These are phyloP conservation scores for Periglandula ipomoeae DNA, from an alignment of 2,329 filamentous ascomycete species.

Conservation along the genomic window DNA sequence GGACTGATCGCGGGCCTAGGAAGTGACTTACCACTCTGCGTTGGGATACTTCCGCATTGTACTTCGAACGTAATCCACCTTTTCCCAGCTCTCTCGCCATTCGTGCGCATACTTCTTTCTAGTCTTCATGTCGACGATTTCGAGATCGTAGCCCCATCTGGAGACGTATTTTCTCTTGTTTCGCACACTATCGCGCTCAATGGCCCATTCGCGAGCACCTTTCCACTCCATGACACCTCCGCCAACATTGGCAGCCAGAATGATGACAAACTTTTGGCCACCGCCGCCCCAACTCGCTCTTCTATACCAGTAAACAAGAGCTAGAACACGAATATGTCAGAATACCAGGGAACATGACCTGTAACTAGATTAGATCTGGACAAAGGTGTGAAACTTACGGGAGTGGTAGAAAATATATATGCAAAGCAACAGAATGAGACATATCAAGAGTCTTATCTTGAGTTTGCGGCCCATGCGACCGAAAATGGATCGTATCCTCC, in stretches of 20 bases:
- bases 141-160: constrained; percentile 88
- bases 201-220: constrained; percentile 92
- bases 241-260: constrained; percentile 86
- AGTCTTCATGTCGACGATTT: constrained; percentile 96
- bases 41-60: constrained; percentile 88
- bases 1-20: neutral
- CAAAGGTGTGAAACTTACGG: constrained; percentile 43
- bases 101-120: constrained; percentile 98
- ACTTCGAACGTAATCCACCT: constrained; percentile 86
- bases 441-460: constrained; percentile 53
- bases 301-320: constrained; percentile 55
- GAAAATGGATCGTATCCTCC: constrained; percentile 35
- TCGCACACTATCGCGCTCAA: constrained; percentile 88
- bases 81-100: constrained; percentile 99
- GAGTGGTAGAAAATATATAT: constrained; percentile 61
- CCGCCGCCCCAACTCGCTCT: constrained; percentile 66
- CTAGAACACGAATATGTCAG: constrained; percentile 21
- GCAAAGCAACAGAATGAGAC: constrained; percentile 50
- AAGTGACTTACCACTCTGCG: constrained; percentile 72
- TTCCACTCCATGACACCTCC: constrained; percentile 99
- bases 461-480: constrained; percentile 53
- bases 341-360: neutral
- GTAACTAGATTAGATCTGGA: neutral
- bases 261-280: constrained; percentile 86
- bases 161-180: constrained; percentile 88